Evolutionary conservation across 2,329 filamentous ascomycete genomes (phyloP).

Genomic region (Trichothecium roseum): DNA sequence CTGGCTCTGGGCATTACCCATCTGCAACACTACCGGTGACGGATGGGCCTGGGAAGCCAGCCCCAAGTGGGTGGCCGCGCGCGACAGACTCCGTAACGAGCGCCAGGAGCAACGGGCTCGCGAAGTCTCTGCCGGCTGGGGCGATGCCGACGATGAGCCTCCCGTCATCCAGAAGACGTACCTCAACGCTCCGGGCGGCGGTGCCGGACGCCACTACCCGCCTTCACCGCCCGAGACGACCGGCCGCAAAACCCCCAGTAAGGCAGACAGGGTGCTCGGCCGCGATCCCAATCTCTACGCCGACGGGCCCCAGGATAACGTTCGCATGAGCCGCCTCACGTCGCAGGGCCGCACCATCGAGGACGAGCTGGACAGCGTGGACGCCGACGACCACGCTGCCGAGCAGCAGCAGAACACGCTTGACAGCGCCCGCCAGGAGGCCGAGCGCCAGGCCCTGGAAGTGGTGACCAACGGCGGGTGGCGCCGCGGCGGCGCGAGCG

Average conservation of each 20-base stretch:
- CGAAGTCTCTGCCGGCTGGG: conserved; percentile 61
- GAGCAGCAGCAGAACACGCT: conserved; percentile 13
- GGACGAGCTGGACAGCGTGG: conserved; percentile 29
- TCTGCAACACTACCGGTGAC: conserved; percentile 80
- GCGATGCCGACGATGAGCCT: conserved; percentile 22
- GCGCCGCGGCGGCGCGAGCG: conserved; percentile 30
- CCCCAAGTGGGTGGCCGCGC: conserved; percentile 63
- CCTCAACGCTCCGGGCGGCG: conserved; percentile 4
- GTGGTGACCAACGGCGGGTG: conserved; percentile 28
- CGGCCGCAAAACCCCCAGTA: conserved; percentile 34
- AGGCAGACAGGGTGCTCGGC: conserved; percentile 48
- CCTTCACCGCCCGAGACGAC: conserved; percentile 5
- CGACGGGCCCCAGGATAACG: conserved; percentile 31
- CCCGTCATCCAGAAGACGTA: conserved; percentile 8
- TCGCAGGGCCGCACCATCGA: conserved; percentile 33
- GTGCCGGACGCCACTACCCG: conserved; percentile 16
- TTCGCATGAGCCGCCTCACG: conserved; percentile 37
- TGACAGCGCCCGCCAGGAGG: conserved; percentile 18
- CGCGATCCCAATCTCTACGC: conserved; percentile 45
- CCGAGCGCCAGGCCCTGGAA: conserved; percentile 35
- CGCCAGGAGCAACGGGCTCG: conserved; percentile 49
- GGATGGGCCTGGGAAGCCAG: conserved; percentile 93
- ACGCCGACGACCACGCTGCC: conserved; percentile 21
- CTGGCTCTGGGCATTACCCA: conserved; percentile 66
- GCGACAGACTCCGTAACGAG: conserved; percentile 50